These are phyloP conservation scores for Pyrenopolyporus hunteri DNA, from an alignment of 495 filamentous ascomycete species.

Conservation along the genomic window DNA sequence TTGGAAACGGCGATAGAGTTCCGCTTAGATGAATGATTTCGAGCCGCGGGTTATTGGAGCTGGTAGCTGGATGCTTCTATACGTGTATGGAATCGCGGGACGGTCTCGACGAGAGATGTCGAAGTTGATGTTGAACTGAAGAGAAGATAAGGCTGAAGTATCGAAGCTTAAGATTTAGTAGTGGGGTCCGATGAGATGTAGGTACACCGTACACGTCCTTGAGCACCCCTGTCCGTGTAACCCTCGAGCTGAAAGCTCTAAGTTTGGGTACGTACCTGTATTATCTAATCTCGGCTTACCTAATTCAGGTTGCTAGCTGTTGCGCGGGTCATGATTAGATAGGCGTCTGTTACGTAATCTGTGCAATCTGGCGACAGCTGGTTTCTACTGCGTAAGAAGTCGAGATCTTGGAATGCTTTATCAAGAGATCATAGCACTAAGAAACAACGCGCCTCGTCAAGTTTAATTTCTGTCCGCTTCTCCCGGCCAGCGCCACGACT, in stretches of 20 bases:
- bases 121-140: conserved; percentile 9
- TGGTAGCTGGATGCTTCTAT: not conserved
- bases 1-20: not conserved
- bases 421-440: not conserved
- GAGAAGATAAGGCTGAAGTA: conserved; percentile 22
- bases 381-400: conserved; percentile 24
- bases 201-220: not conserved
- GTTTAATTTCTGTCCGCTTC: too few species aligned
- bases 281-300: not conserved
- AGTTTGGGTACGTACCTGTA: conserved; percentile 1
- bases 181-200: conserved; percentile 15
- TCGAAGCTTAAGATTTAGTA: not conserved
- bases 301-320: not conserved
- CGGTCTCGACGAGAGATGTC: not conserved
- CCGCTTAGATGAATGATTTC: not conserved
- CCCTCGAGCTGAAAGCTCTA: conserved; percentile 13
- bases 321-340: conserved; percentile 21
- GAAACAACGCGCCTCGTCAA: not conserved
- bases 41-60: not conserved
- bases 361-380: conserved; percentile 26
- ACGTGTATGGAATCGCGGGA: not conserved
- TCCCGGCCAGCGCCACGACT: not conserved
- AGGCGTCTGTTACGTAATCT: conserved; percentile 21
- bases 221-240: conserved; percentile 7
- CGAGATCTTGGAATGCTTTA: conserved; percentile 4